Evolutionary conservation across 495 filamentous ascomycete genomes (phyloP), one percentile per base, ranked within the genome.

Genomic region (Monascus purpureus): DNA sequence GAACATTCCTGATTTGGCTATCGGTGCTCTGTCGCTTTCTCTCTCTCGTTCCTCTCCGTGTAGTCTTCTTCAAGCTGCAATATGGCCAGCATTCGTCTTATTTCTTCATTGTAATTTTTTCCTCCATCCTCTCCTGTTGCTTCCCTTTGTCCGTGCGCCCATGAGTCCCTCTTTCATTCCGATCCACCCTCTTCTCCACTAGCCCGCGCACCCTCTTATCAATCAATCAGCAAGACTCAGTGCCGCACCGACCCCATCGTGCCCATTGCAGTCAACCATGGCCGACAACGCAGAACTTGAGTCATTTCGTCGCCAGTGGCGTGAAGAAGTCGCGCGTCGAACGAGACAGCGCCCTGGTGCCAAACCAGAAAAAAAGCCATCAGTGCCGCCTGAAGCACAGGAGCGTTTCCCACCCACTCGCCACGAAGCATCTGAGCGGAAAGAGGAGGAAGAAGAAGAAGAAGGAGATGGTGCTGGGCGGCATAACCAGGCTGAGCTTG

Each of bases 281-380:
- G 61, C 65, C 36, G 65, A 67, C 47, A 75, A 77, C 57, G 67
- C 70, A 28, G 84, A 90, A 52, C 68, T 93, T 41, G 76, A 87
- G 46, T 68, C 60, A 19, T 93, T 93, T 57, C 78, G 84, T 43
- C 65, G 70, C 43, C 67, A 83, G 63, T 93, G 84, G 84, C 70
- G 72, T 29, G 76, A 81, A 43, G 84, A 93, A 55, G 85, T 93
- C 25, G 62, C 64, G 12, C 71, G 64, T 35, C 67, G 69, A 50
- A 54, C 55, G 11, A 60, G 52, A 28, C 47, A 49, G 14, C 9
- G 5, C 20, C 20, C 20, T 9, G 50, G 17, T 23, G 25, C 22
- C 23, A 13, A 41, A 17, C 25, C 35, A 8, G 36, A 35, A 22
- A 18, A 43, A 13, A 28, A 37, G 13, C 43, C 41, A 30, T 52